Evolutionary conservation across 164 flowering plant genomes (phyloP), one percentile per base, ranked within the genome.

Genomic region (Berberis vulgaris): DNA sequence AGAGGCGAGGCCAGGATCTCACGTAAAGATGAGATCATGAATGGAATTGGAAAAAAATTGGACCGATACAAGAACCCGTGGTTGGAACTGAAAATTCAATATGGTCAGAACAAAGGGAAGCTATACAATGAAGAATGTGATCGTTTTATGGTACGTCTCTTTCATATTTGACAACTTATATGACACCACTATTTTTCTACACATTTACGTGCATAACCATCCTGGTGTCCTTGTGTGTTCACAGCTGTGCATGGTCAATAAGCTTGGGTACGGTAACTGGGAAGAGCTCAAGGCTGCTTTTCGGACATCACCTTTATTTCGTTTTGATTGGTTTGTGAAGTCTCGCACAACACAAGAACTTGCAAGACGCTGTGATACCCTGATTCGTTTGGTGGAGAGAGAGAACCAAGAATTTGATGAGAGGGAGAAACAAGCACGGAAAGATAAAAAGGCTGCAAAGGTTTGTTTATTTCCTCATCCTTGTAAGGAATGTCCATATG

Each of bases 21-120:
- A 13, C 80, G 98, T 38, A 95, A 83, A 74, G 99, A 91, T 71
- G 98, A 95, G 78, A 95, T 95, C 59, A 95, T 95, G 98, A 95
- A 89, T 74, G 98, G 96, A n/a, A 83, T 95, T 71, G 96, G 97
- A 67, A 95, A 95, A 86, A 95, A 95, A 70, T 71, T 95, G 84
- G 99, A 91, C 67, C 88, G 99, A 13, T 95, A 95, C 72, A 95
- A 86, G 81, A 95, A 95, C 78, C 99, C 99, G 10, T 95, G 99
- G 99, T 76, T 91, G 77, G 99, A 95, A 69, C 67, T 95, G 73
- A 89, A 89, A 80, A 88, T 95, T 65, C 99, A 91, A 75, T 95
- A 95, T 80, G 99, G 99, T 54, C 99, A 95, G 76, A 95, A 95
- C 77, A 95, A 95, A 74, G 99, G 99, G 60, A 95, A 95, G 75